Evolutionary conservation across 768 basidiomycete species (phyloP).

Genomic region (Amanita thiersii): DNA sequence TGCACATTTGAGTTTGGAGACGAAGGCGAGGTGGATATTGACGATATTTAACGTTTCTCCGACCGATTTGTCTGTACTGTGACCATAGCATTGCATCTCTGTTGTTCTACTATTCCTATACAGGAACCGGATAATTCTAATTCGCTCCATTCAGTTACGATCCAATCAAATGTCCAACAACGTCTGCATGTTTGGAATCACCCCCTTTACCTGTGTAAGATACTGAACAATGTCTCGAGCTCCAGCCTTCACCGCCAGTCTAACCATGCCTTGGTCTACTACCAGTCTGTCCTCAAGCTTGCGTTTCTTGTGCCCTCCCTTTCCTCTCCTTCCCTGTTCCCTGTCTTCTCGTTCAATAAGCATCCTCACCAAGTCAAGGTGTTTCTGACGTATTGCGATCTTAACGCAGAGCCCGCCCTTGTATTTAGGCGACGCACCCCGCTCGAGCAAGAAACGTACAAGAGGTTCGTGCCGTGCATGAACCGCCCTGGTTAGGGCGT

Average conservation of each 20-base stretch:
- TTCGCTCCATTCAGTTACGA: too few species aligned
- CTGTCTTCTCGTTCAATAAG: slow-evolving; percentile 39
- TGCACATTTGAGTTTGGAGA: slow-evolving; percentile 89
- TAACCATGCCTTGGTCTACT: slow-evolving; percentile 52
- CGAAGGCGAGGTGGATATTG: slow-evolving; percentile 83
- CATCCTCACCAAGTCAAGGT: slow-evolving; percentile 60
- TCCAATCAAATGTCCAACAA: slow-evolving; percentile 6
- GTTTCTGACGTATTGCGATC: slow-evolving; percentile 67
- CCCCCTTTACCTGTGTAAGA: slow-evolving; percentile 60
- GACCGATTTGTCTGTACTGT: slow-evolving; percentile 8
- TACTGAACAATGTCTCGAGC: slow-evolving; percentile 70
- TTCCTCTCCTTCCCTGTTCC: slow-evolving; percentile 9
- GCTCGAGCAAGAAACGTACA: slow-evolving; percentile 58
- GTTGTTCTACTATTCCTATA: slow-evolving; percentile 15
- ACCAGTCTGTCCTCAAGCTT: slow-evolving; percentile 52
- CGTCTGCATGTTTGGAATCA: slow-evolving; percentile 67
- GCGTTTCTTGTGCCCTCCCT: slow-evolving; percentile 34
- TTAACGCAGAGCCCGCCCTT: slow-evolving; percentile 60
- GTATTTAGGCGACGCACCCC: slow-evolving; percentile 61
- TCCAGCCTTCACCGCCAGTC: slow-evolving; percentile 50
- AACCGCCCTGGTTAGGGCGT: slow-evolving; percentile 76
- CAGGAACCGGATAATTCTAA: too few species aligned
- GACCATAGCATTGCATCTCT: slow-evolving; percentile 13
- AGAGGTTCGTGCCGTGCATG: slow-evolving; percentile 56
- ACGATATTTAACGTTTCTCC: slow-evolving; percentile 59